Evolutionary conservation across 2,329 filamentous ascomycete genomes (phyloP), one percentile per base, ranked within the genome.

Genomic region (Ophiostoma piceae): DNA sequence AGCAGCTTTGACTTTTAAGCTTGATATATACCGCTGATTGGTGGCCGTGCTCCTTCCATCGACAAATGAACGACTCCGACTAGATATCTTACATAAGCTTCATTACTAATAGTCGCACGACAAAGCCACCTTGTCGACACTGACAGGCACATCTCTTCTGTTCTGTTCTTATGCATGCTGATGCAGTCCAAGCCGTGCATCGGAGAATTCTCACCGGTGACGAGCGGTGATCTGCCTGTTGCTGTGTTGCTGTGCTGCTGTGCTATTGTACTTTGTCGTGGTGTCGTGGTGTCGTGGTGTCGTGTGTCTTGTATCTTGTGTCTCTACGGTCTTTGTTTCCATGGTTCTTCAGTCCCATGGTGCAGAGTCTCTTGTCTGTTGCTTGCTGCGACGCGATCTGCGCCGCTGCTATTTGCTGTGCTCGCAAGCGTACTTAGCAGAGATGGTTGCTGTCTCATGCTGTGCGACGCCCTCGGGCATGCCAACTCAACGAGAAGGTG

Each of bases 161-260:
- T 1, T 57, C 51, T 57, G 35, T 6, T 35, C 35, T 57, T 57
- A 16, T 57, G 51, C n/a, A 57, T 47, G 19, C 51, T 26, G 26
- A 6, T 32, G 26, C 57, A 12, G 14, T 22, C 22, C 57, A 16
- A 29, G 57, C 57, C 26, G 57, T 32, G 57, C 57, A 62, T 62
- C 57, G 57, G 57, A 62, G 57, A 62, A 35, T 62, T 32, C 26
- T 62, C 57, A 26, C 26, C 57, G 57, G 14, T 26, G 51, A 57
- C 22, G 8, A 57, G 51, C 51, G 4, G 22, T 14, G 19, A 57
- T 26, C 22, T 26, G n/a, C 51, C n/a, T 16, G n/a, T 57, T 16
- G 8, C 26, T 26, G 51, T 26, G 51, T 3, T 47, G 41, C 39
- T 5, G 41, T 43, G 12, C 41, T 43, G 41, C 12, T 4, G 41